Evolutionary conservation across 164 flowering plant species (phyloP), one percentile per base, ranked within the genome.

Genomic region (Taxillus chinensis): DNA sequence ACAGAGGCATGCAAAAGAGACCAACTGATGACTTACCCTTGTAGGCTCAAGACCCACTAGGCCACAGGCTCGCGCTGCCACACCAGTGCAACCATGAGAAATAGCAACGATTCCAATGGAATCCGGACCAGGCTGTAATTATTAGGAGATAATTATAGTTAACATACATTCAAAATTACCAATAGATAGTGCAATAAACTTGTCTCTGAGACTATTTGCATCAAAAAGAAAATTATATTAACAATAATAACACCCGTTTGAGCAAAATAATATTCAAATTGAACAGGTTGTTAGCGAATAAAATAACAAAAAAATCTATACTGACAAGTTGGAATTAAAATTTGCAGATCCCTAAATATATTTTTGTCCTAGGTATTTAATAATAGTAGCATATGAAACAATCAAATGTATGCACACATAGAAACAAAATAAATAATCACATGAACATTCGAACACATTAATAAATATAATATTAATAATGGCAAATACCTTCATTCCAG

Each of bases 31-130:
- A 68, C 78, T 73, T 69, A 87, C 93, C 87, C 86, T 81, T 52
- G 98, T 76, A 60, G 98, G 98, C 63, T 91, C 98, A 59, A 91
- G 79, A 76, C 98, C 86, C 63, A 91, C 98, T 55, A 89, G 86
- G 75, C 98, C 96, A 59, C 98, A 91, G 42, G 92, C 98, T 59
- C 98, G 85, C 68, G 98, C 91, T 72, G 98, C 98, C 72, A 91
- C 89, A 38, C 98, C 98, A 75, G 85, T 54, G 86, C 96, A 89
- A 76, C 90, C 85, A 75, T 86, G 96, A 67, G 98, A 91, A 80
- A 91, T 84, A 85, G 98, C 91, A 80, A 91, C 80, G 87, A 91
- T 91, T 85, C 98, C 98, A 82, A 89, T 85, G 90, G 98, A 91
- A 91, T 91, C 98, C 96, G 98, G 98, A 91, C 98, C 98, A 91